Conservation (phyloP, 495 filamentous ascomycete genomes). For the Penicillium arizonense region DNA sequence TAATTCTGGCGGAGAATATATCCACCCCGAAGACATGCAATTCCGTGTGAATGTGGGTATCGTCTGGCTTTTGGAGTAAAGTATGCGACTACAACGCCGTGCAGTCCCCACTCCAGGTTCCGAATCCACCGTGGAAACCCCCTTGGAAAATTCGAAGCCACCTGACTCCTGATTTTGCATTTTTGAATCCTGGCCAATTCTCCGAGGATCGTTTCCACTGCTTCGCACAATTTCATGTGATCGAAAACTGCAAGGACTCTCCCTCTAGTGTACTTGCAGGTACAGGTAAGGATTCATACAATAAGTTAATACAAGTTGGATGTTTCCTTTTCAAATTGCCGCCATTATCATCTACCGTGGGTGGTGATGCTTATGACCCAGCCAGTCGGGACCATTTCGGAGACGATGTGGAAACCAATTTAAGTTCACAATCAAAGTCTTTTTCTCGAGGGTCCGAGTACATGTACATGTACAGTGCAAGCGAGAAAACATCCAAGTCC, state of each 20-base stretch:
- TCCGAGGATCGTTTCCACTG: background rate
- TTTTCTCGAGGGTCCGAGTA: too few species aligned
- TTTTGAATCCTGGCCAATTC: background rate
- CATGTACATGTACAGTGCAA: background rate
- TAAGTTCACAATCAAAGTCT: too few species aligned
- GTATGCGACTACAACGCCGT: background rate
- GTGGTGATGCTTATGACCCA: too few species aligned
- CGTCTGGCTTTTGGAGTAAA: slow-evolving; percentile 1
- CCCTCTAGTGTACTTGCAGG: background rate
- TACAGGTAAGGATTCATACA: background rate
- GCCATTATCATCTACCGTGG: background rate
- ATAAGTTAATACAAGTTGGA: too few species aligned
- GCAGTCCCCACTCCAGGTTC: background rate
- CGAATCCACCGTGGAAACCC: slow-evolving; percentile 2
- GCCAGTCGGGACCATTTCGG: too few species aligned
- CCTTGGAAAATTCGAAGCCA: slow-evolving; percentile 6
- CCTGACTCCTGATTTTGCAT: background rate
- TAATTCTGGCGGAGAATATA: slow-evolving; percentile 8
- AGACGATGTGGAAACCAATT: too few species aligned
- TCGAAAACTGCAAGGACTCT: background rate
- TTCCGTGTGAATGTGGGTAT: slow-evolving; percentile 8
- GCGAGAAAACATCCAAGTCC: slow-evolving; percentile 6
- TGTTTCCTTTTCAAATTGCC: background rate
- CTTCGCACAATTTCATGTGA: background rate
- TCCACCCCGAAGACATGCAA: slow-evolving; percentile 7